Base-by-base conservation (phyloP, 495 filamentous ascomycete genomes). In the Cercophora samala region DNA sequence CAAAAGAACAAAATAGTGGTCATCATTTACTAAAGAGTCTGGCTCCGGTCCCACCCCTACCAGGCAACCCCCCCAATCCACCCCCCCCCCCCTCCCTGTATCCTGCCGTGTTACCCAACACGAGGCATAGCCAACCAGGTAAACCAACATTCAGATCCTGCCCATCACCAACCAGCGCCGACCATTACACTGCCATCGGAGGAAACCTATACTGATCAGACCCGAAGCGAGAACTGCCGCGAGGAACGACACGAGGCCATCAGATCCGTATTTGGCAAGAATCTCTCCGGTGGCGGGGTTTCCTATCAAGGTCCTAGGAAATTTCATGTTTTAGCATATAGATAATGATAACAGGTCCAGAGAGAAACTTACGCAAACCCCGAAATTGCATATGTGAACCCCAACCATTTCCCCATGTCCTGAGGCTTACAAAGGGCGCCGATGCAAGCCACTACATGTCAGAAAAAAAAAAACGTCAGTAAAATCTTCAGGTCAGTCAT, bases 311-410 rank as follows among this genome's bases (percentile, higher is more conserved):
- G 64, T 71, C 6, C 70, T 75, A 24, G 18, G 1, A n/a, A 1
- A 6, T 32, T 52, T 24, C 21, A 32, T n/a, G n/a, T n/a, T 51
- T 62, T n/a, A 60, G 53, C 24, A 60, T n/a, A 13, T 6, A 8
- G 46, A 58, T 61, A 22, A 15, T 11, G n/a, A 13, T n/a, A 15
- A 5, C 3, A 24, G 4, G 19, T 18, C 21, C 13, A 42, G 13
- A 60, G 8, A n/a, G n/a, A n/a, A 17, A 26, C 71, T 72, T 72
- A 71, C 74, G 74, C 72, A 66, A 76, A 58, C 24, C 72, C 69
- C 55, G 64, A 64, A 54, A 77, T 53, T 4, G 58, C 68, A 61
- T 76, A 77, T 4, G 66, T 68, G 0, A 65, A 75, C 0, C 75
- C 75, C 2, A 77, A 58, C 72, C 73, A 75, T 4, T 69, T 74